phyloP scores from a whole-genome alignment of 2,329 filamentous ascomycete genomes.

The Ascochyta viciae-villosae region DNA sequence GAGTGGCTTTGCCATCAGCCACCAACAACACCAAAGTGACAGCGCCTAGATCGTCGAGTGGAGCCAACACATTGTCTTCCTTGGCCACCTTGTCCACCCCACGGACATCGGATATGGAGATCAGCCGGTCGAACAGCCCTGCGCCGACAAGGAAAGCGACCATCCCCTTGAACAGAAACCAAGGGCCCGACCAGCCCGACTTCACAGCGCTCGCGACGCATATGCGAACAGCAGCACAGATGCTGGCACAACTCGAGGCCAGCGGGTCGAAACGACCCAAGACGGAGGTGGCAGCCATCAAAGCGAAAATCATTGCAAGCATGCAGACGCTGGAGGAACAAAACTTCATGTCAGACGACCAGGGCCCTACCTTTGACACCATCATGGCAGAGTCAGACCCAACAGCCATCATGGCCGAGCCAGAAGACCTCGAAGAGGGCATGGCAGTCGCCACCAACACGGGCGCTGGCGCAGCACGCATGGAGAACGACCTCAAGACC shows the following conservation, averaged over 20 bases:
- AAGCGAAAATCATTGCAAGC: constrained; percentile 86
- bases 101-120: constrained; percentile 71
- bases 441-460: constrained; percentile 64
- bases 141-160: constrained; percentile 67
- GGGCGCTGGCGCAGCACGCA: constrained; percentile 78
- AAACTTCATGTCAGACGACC: constrained; percentile 78
- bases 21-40: constrained; percentile 32
- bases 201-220: constrained; percentile 84
- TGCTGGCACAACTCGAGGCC: constrained; percentile 82
- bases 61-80: constrained; percentile 66
- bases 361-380: constrained; percentile 77
- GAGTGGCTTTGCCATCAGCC: constrained; percentile 37
- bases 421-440: constrained; percentile 65
- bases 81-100: constrained; percentile 69
- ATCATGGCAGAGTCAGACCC: constrained; percentile 78
- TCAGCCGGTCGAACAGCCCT: constrained; percentile 73
- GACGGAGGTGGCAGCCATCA: constrained; percentile 81
- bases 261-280: constrained; percentile 81
- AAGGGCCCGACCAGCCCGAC: constrained; percentile 74
- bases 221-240: constrained; percentile 86
- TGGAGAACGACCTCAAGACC: constrained; percentile 90
- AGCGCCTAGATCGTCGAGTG: constrained; percentile 66
- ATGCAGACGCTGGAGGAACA: constrained; percentile 90
- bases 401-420: constrained; percentile 56
- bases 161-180: constrained; percentile 59